phyloP scores from a whole-genome alignment of 306 rosid genomes.

The Dryas drummondii region DNA sequence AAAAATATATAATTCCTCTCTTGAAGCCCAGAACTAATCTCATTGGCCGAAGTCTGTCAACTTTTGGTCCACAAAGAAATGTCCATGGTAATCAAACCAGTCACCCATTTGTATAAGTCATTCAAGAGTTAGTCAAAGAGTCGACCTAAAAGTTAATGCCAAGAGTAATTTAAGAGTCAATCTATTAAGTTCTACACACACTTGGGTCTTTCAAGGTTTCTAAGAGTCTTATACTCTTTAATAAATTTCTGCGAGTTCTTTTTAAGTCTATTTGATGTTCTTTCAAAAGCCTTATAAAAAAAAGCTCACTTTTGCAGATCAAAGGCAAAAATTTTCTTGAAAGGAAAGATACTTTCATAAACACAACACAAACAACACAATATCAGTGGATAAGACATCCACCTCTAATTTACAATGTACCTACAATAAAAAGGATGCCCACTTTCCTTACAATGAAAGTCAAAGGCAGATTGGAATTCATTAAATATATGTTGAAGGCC shows the following conservation, averaged over 20 bases:
- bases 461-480: background rate
- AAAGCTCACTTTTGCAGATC: background rate
- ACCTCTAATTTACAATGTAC: too few relatives aligned
- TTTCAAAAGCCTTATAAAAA: background rate
- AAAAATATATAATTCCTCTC: background rate
- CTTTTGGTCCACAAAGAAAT: constrained; percentile 11
- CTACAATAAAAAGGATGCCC: too few relatives aligned
- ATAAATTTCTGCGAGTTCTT: background rate
- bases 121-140: background rate
- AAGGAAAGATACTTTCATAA: too few relatives aligned
- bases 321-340: too few relatives aligned
- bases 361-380: too few relatives aligned
- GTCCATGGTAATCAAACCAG: background rate
- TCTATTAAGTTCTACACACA: background rate
- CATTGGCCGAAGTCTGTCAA: too few relatives aligned
- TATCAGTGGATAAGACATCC: too few relatives aligned
- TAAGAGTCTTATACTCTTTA: background rate
- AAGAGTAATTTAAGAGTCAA: background rate
- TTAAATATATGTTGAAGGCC: background rate
- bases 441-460: background rate
- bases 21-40: background rate
- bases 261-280: background rate
- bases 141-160: background rate
- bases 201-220: background rate
- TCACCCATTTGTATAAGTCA: background rate